phyloP scores from a whole-genome alignment of 257 asterid species.

The Paraleonurus japonicus region DNA sequence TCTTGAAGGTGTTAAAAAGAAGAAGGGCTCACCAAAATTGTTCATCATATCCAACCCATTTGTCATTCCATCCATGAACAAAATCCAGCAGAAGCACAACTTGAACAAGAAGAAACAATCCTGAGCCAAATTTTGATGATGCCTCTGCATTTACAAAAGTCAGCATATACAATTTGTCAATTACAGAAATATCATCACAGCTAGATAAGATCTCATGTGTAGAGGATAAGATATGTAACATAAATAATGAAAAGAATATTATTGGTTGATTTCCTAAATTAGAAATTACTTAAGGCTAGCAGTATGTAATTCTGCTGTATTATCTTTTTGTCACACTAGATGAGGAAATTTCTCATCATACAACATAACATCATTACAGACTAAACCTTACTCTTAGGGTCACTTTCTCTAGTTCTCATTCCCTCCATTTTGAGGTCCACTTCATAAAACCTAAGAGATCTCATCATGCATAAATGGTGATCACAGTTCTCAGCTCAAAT shows the following conservation, averaged over 20 bases:
- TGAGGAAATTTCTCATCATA: neutral
- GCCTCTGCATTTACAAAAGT: conserved; percentile 59
- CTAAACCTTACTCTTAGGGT: neutral
- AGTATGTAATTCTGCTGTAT: neutral
- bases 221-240: neutral
- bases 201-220: neutral
- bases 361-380: neutral
- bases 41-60: conserved; percentile 96
- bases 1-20: neutral
- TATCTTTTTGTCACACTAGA: neutral
- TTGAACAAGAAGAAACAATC: conserved; percentile 91
- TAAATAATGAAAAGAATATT: neutral
- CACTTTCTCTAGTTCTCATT: neutral
- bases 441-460: neutral
- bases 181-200: neutral
- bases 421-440: neutral
- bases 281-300: neutral
- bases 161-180: conserved; percentile 2
- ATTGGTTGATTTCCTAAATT: neutral
- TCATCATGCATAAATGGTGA: neutral
- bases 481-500: neutral
- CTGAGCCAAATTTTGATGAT: conserved; percentile 86
- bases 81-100: conserved; percentile 90
- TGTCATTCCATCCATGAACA: conserved; percentile 93
- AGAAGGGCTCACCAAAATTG: conserved; percentile 66